Conservation (phyloP, 2,329 filamentous ascomycete species). For the Microsporum canis region DNA sequence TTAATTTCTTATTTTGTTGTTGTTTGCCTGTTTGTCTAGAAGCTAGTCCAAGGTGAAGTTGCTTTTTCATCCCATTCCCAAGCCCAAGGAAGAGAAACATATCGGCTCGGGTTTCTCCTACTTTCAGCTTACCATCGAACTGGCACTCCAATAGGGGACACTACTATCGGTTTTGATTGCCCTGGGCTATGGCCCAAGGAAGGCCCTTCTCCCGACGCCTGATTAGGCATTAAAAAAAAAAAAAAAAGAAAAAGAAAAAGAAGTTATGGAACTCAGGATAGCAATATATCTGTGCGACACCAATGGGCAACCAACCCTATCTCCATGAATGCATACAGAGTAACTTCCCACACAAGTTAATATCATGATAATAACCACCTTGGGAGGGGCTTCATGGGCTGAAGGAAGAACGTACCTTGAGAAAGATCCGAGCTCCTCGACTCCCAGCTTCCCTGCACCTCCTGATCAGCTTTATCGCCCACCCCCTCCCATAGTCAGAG, state of each 20-base stretch:
- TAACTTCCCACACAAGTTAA: not conserved
- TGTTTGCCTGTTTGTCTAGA: not conserved
- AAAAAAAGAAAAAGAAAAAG: no score
- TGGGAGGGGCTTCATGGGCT: not conserved
- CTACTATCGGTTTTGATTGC: not conserved
- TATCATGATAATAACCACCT: no score
- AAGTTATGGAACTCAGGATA: not conserved
- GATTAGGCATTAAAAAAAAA: not conserved
- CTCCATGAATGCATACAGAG: not conserved
- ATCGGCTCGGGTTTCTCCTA: constrained; percentile 1
- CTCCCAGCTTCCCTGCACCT: not conserved
- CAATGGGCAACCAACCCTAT: not conserved
- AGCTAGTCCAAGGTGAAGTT: not conserved
- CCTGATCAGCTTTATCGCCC: not conserved
- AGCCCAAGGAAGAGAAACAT: not conserved
- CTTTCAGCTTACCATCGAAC: not conserved
- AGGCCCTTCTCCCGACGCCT: not conserved
- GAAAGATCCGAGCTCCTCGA: not conserved
- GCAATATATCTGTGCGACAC: not conserved
- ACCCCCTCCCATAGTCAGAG: not conserved
- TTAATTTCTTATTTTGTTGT: not conserved
- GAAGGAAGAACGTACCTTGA: not conserved
- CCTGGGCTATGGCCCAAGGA: not conserved
- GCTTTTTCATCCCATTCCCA: not conserved
- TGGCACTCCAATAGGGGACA: not conserved